Evolutionary conservation across 1,284 basidiomycete species (phyloP).

Genomic region (Puccinia hordei): DNA sequence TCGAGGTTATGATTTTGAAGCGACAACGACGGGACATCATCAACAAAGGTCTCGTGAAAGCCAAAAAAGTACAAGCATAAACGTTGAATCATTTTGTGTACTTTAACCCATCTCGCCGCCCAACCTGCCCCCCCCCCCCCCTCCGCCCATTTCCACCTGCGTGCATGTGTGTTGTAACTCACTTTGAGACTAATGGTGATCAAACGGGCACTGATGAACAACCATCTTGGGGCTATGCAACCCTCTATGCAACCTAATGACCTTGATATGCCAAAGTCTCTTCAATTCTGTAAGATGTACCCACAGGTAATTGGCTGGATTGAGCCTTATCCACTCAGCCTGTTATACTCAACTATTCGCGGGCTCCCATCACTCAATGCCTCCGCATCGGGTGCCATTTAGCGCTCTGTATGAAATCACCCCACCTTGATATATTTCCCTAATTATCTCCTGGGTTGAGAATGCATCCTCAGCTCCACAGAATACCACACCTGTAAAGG

Average conservation of each 20-base stretch:
- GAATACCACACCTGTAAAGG: too few relatives aligned
- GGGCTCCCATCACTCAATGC: too few relatives aligned
- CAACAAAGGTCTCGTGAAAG: constrained; percentile 67
- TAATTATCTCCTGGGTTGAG: too few relatives aligned
- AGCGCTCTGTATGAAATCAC: too few relatives aligned
- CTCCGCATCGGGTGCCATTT: too few relatives aligned
- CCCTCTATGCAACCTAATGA: constrained; percentile 30
- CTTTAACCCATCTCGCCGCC: constrained; percentile 21
- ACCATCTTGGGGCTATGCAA: constrained; percentile 8
- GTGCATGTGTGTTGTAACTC: constrained; percentile 25
- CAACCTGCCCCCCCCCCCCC: not conserved
- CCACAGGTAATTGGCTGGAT: not conserved
- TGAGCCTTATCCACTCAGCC: not conserved
- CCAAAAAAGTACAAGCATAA: constrained; percentile 58
- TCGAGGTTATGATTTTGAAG: constrained; percentile 73
- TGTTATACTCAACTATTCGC: too few relatives aligned
- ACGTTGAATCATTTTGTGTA: constrained; percentile 13
- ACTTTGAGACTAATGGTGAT: constrained; percentile 24
- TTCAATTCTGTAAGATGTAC: constrained; percentile 19
- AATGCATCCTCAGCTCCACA: too few relatives aligned
- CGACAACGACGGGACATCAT: constrained; percentile 73
- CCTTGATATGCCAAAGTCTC: constrained; percentile 16
- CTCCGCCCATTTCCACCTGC: constrained; percentile 16
- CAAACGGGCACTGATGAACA: constrained; percentile 1
- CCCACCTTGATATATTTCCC: too few relatives aligned